Evolutionary conservation across 1,284 basidiomycete genomes (phyloP).

Genomic region (Anthracocystis panici-leucophaei): DNA sequence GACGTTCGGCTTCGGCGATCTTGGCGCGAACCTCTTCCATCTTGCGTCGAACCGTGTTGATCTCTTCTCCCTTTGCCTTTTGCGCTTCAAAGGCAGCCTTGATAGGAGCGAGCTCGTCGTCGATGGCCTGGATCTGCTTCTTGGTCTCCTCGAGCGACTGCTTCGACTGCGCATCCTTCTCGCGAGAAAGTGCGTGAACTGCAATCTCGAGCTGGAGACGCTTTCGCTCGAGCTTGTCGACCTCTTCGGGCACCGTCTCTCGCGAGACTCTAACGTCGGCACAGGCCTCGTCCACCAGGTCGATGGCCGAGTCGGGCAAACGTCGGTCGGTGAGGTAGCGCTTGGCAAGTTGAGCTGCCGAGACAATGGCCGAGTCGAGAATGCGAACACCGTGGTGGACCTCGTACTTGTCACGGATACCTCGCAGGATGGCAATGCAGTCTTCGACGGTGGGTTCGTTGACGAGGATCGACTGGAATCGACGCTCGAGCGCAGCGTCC

Average conservation of each 20-base stretch:
- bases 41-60: conserved; percentile 81
- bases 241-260: conserved; percentile 92
- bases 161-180: conserved; percentile 90
- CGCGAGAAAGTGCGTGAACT: conserved; percentile 83
- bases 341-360: conserved; percentile 90
- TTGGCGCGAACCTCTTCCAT: conserved; percentile 94
- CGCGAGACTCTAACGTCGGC: conserved; percentile 74
- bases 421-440: conserved; percentile 91
- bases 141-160: conserved; percentile 83
- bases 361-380: conserved; percentile 87
- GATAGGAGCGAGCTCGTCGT: conserved; percentile 89
- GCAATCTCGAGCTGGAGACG: conserved; percentile 95
- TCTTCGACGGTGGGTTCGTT: conserved; percentile 91
- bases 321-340: conserved; percentile 79
- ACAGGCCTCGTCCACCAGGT: conserved; percentile 69
- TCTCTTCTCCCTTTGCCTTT: conserved; percentile 86
- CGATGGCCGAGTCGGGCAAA: conserved; percentile 69
- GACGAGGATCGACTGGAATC: conserved; percentile 90
- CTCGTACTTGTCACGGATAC: conserved; percentile 83
- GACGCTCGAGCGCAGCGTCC: conserved; percentile 84
- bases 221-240: conserved; percentile 91
- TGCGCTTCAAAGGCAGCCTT: conserved; percentile 90
- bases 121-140: conserved; percentile 85
- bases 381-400: conserved; percentile 78
- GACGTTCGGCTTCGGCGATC: conserved; percentile 92